phyloP scores from a whole-genome alignment of 2,329 filamentous ascomycete species.

The Hansfordia pulvinata region DNA sequence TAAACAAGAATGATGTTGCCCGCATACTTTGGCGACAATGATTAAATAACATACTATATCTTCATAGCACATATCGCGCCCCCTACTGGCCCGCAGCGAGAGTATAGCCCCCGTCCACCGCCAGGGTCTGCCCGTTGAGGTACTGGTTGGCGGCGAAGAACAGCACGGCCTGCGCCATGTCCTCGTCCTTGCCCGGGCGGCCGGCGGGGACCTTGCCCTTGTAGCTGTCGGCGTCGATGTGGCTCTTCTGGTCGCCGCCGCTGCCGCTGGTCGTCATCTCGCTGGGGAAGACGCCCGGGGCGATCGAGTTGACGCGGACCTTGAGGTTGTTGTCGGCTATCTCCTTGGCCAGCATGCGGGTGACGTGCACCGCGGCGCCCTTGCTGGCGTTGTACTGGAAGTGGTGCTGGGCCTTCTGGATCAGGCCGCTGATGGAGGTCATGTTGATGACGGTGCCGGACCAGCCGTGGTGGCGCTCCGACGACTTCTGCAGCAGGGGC shows the following conservation, averaged over 20 bases:
- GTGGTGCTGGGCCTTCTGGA: conserved; percentile 50
- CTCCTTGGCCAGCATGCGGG: conserved; percentile 49
- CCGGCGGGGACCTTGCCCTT: conserved; percentile 47
- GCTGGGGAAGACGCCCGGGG: conserved; percentile 56
- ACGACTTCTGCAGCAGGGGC: conserved; percentile 42
- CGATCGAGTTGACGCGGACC: conserved; percentile 58
- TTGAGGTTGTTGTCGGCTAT: conserved; percentile 44
- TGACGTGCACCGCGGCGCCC: conserved; percentile 50
- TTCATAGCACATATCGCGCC: neutral
- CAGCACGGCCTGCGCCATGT: conserved; percentile 56
- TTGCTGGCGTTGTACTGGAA: conserved; percentile 53
- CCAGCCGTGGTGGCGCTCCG: conserved; percentile 27
- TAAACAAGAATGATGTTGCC: too few species aligned
- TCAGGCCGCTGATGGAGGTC: conserved; percentile 50
- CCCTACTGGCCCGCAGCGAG: conserved; percentile 21
- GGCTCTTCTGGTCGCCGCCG: conserved; percentile 39
- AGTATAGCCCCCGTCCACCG: conserved; percentile 30
- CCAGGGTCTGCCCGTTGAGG: conserved; percentile 26
- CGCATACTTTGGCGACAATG: too few species aligned
- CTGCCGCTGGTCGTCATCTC: conserved; percentile 52
- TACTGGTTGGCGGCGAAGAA: conserved; percentile 33
- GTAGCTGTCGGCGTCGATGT: conserved; percentile 42
- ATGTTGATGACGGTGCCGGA: conserved; percentile 54
- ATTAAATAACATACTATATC: too few species aligned
- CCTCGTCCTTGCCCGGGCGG: conserved; percentile 55